Base-by-base conservation (phyloP, 2,329 filamentous ascomycete genomes). In the Exophiala sp. region DNA sequence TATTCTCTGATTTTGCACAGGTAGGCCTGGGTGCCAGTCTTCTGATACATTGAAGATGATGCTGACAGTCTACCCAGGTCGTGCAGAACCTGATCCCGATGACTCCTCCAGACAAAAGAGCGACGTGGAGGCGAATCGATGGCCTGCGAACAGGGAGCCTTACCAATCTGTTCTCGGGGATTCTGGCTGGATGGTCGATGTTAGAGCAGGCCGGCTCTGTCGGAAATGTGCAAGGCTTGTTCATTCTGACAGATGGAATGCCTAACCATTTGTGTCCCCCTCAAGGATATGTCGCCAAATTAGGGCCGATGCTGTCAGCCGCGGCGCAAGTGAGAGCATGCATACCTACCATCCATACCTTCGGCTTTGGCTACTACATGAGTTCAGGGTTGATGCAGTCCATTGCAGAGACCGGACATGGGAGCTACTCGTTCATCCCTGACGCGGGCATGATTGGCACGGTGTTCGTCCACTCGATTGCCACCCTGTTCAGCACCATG, bases 371-470 rank as follows among this genome's bases (percentile, higher is more conserved):
- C 3, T 76, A 77, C 54, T 40, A 58, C 1, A 64, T 79, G 27
- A 60, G 64, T 4, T 78, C 79, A 0, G 76, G 74, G 0, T 65
- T 82, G 14, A 68, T 83, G 46, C 79, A 80, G 64, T 78, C 78
- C 1, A 78, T 83, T 40, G 73, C 79, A 1, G 79, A 82, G 58
- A 65, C 76, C 41, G 73, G 76, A 0, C 68, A 72, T 2, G 80
- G 80, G 1, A 79, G 74, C 60, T 83, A 80, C 50, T 68, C 77
- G 7, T 83, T 82, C 55, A 82, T 83, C 14, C 76, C 79, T 0
- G 79, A 83, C 46, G 73, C 77, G 0, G 76, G 78, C 51, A 81
- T 83, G 78, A 77, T 83, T 52, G 53, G 62, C 2, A 82, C 80
- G 2, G 77, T 80, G 2, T 82, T 83, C 52, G 71, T 81, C 2